phyloP scores from a whole-genome alignment of 345 rosid genomes.

The Salix arbutifolia region DNA sequence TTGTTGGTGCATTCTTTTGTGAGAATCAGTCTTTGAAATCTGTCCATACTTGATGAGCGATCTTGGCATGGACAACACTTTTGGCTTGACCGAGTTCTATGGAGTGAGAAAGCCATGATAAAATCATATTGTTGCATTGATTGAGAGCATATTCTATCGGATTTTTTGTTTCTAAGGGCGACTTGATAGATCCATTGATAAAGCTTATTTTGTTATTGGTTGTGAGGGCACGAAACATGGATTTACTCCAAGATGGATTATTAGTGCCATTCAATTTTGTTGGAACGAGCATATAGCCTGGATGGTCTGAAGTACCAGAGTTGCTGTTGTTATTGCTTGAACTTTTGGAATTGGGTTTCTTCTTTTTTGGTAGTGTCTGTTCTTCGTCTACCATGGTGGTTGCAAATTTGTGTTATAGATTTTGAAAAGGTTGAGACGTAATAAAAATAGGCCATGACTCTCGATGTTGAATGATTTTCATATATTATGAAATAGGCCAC shows the following conservation, averaged over 20 bases:
- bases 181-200: neutral
- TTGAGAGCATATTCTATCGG: neutral
- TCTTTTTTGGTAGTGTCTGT: too few relatives aligned
- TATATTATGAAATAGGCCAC: too few relatives aligned
- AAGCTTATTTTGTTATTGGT: neutral
- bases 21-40: conserved; percentile 13
- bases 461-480: too few relatives aligned
- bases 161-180: neutral
- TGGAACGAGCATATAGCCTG: conserved; percentile 1
- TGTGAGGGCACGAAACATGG: neutral
- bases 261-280: conserved; percentile 5
- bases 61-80: conserved; percentile 10
- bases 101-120: conserved; percentile 6
- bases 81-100: conserved; percentile 4
- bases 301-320: neutral
- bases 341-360: too few relatives aligned
- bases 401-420: too few relatives aligned
- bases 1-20: conserved; percentile 13
- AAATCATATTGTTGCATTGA: conserved; percentile 2
- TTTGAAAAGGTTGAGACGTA: too few relatives aligned
- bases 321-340: too few relatives aligned
- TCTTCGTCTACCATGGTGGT: too few relatives aligned
- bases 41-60: conserved; percentile 9
- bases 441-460: too few relatives aligned
- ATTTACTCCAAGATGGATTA: neutral